These are phyloP conservation scores for Hypsizygus marmoreus DNA, from an alignment of 768 basidiomycete genomes.

Conservation along the genomic window DNA sequence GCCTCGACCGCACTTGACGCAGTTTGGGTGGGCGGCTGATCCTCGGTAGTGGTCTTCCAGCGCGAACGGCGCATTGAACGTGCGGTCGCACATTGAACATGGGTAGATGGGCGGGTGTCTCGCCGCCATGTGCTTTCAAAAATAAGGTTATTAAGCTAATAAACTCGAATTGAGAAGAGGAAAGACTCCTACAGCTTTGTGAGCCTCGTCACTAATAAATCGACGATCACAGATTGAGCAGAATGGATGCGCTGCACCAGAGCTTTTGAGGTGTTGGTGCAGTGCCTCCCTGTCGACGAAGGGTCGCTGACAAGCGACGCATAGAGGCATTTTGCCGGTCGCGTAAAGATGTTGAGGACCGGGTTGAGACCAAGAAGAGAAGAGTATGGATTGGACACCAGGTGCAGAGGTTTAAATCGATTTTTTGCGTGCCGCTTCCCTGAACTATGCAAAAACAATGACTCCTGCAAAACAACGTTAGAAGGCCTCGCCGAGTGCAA, in stretches of 20 bases:
- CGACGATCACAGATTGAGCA: conserved; percentile 10
- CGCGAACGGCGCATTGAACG: conserved; percentile 35
- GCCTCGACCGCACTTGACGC: conserved; percentile 43
- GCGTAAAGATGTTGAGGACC: too few relatives aligned
- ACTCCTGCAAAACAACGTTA: too few relatives aligned
- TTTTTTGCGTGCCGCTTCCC: too few relatives aligned
- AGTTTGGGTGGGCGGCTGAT: conserved; percentile 45
- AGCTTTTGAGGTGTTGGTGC: conserved; percentile 11
- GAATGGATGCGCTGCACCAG: conserved; percentile 3
- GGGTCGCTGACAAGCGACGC: conserved; percentile 4
- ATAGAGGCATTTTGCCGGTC: conserved; percentile 20
- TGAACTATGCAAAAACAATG: too few relatives aligned
- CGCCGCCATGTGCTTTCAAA: conserved; percentile 35
- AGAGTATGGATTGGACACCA: too few relatives aligned
- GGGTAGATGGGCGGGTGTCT: conserved; percentile 43
- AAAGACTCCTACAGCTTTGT: too few relatives aligned
- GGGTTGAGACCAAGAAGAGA: too few relatives aligned
- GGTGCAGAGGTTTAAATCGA: too few relatives aligned
- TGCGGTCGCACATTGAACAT: conserved; percentile 35
- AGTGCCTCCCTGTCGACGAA: conserved; percentile 14
- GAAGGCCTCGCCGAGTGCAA: too few relatives aligned
- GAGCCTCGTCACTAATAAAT: conserved; percentile 9
- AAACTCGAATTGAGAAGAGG: not conserved
- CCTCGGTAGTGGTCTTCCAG: conserved; percentile 50
- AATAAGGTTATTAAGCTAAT: too few relatives aligned